phyloP scores from a whole-genome alignment of 2,329 filamentous ascomycete genomes.

The Phialemoniopsis sp. region DNA sequence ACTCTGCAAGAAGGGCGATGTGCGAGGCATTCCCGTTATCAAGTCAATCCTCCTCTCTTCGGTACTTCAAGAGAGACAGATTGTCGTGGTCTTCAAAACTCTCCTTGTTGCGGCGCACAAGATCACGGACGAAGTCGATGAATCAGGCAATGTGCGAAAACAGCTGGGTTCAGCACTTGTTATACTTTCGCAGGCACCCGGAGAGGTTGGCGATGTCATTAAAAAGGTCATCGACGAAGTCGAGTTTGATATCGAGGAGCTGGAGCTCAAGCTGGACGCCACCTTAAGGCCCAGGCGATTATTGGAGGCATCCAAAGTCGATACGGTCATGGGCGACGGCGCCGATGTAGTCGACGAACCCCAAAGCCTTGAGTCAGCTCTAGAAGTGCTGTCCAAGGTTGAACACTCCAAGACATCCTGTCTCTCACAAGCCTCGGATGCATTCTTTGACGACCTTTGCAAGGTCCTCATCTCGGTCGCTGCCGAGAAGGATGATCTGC shows the following conservation, averaged over 20 bases:
- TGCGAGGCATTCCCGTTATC: slow-evolving; percentile 53
- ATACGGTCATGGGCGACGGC: slow-evolving; percentile 41
- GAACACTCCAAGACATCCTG: slow-evolving; percentile 36
- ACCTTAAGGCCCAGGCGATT: slow-evolving; percentile 56
- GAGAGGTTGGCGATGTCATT: slow-evolving; percentile 58
- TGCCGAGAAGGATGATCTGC: slow-evolving; percentile 35
- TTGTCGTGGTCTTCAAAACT: slow-evolving; percentile 61
- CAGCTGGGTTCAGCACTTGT: slow-evolving; percentile 66
- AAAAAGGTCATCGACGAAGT: slow-evolving; percentile 62
- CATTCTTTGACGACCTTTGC: slow-evolving; percentile 54
- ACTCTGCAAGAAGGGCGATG: slow-evolving; percentile 55
- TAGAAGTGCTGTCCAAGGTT: slow-evolving; percentile 30
- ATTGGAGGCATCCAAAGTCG: slow-evolving; percentile 41
- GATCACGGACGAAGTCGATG: slow-evolving; percentile 49
- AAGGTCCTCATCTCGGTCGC: slow-evolving; percentile 54
- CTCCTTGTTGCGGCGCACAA: slow-evolving; percentile 58
- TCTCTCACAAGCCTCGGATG: slow-evolving; percentile 43
- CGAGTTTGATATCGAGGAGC: slow-evolving; percentile 66
- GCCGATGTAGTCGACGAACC: slow-evolving; percentile 16
- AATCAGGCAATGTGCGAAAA: slow-evolving; percentile 53
- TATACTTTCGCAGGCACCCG: slow-evolving; percentile 55
- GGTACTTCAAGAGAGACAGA: slow-evolving; percentile 59
- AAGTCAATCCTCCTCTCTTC: slow-evolving; percentile 56
- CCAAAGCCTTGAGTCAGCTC: slow-evolving; percentile 27
- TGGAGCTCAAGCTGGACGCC: slow-evolving; percentile 72